These are phyloP conservation scores for Serendipita indica DNA, from an alignment of 768 basidiomycete species.

Conservation along the genomic window DNA sequence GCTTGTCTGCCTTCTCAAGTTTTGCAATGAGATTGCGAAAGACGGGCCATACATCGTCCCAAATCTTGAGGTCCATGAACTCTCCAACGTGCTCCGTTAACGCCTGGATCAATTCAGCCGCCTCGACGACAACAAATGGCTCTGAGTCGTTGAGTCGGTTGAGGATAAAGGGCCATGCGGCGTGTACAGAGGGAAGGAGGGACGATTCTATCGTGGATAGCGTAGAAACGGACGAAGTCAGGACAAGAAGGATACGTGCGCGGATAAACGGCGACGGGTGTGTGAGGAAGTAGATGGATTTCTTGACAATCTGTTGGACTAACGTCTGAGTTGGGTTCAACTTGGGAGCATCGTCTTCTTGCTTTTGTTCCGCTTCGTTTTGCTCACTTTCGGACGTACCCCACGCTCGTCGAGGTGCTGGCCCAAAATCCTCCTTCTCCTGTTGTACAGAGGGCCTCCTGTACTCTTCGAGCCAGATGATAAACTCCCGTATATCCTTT, in stretches of 20 bases:
- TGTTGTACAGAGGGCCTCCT: constrained; percentile 24
- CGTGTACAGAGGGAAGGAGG: constrained; percentile 71
- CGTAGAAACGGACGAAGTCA: constrained; percentile 60
- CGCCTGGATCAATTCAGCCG: constrained; percentile 56
- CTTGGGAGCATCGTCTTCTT: constrained; percentile 26
- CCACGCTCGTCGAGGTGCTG: constrained; percentile 47
- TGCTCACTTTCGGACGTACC: constrained; percentile 23
- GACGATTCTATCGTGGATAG: constrained; percentile 45
- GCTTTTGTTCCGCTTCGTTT: constrained; percentile 19
- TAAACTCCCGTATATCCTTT: constrained; percentile 27
- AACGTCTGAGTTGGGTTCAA: constrained; percentile 60
- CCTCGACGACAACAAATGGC: constrained; percentile 64
- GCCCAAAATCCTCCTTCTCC: constrained; percentile 39
- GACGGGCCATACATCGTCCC: constrained; percentile 90
- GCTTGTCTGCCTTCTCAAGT: constrained; percentile 47
- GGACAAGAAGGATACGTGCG: constrained; percentile 60
- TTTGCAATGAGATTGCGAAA: constrained; percentile 46
- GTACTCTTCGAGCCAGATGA: constrained; percentile 46
- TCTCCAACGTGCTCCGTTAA: constrained; percentile 57
- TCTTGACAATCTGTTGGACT: constrained; percentile 71
- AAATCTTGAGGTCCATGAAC: constrained; percentile 72
- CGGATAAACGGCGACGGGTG: constrained; percentile 80
- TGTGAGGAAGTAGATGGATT: constrained; percentile 81
- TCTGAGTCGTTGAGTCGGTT: constrained; percentile 64
- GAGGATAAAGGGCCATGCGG: constrained; percentile 87